Evolutionary conservation across 1,284 basidiomycete genomes (phyloP), one percentile per base, ranked within the genome.

Genomic region (Ceratorhiza oryzae-sativae): DNA sequence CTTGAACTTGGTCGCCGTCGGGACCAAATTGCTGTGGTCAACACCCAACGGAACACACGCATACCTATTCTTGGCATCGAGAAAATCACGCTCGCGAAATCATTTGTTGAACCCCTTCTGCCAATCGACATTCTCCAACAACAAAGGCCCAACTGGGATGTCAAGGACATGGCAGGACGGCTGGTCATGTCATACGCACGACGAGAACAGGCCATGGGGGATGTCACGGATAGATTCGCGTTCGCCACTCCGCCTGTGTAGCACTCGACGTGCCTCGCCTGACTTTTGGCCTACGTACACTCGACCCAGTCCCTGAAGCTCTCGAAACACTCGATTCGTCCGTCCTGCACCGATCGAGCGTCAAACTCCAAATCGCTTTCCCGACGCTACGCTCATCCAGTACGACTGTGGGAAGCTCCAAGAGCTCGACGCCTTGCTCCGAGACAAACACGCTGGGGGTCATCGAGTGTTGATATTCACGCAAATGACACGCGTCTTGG

Each of bases 341-440:
- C 77, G 82, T 82, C 4, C 83, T 98, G 30, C 94, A 95, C 77
- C 85, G 83, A 0, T 82, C 90, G 0, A 87, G 86, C 51, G 93
- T 95, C 75, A 95, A 94, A 79, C 85, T 96, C 32, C 94, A 96
- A 77, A 94, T 98, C 72, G 95, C 95, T 98, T 98, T 79, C 96
- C 96, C 0, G 94, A 97, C 77, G 87, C 91, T 0, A 94, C 90
- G 0, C 84, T 98, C 30, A 84, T 98, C 4, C 96, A 98, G 79
- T 98, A 96, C 80, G 96, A 98, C 80, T 98, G 97, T 77, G 96
- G 96, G 60, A 98, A 98, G 80, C 85, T 98, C 18, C 96, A 98
- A 78, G 87, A 91, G 75, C 87, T 98, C 2, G 87, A 90, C 36
- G 82, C 83, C 27, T 84, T 98, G 36, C 85, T 98, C 51, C 88